phyloP scores from a whole-genome alignment of 768 basidiomycete species.

The Pleurotus eryngii region DNA sequence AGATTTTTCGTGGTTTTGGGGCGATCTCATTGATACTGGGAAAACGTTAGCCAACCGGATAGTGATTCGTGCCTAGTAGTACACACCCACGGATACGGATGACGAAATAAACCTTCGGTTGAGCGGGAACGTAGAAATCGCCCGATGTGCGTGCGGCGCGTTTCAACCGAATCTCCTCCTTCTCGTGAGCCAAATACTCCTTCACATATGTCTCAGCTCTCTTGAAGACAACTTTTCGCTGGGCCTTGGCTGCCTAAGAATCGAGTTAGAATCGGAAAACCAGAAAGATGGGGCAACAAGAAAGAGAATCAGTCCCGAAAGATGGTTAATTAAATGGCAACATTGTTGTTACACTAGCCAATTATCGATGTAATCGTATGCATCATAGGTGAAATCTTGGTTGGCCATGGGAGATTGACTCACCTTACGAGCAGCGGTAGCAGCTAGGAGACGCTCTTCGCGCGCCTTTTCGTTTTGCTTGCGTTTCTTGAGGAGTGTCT shows the following conservation, averaged over 20 bases:
- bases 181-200: constrained; percentile 90
- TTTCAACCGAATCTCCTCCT: constrained; percentile 94
- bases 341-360: constrained; percentile 83
- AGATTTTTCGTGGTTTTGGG: constrained; percentile 98
- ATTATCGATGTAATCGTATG: constrained; percentile 69
- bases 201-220: constrained; percentile 97
- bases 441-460: constrained; percentile 87
- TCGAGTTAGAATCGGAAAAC: constrained; percentile 9
- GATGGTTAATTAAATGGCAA: constrained; percentile 83
- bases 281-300: constrained; percentile 12
- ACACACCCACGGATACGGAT: constrained; percentile 94
- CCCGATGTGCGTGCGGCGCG: constrained; percentile 87
- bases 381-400: constrained; percentile 56
- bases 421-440: constrained; percentile 86
- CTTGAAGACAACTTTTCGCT: constrained; percentile 99
- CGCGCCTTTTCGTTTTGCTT: constrained; percentile 96
- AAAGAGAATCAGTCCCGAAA: constrained; percentile 76
- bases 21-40: constrained; percentile 98
- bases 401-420: constrained; percentile 23
- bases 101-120: constrained; percentile 97
- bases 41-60: constrained; percentile 8
- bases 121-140: constrained; percentile 96
- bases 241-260: constrained; percentile 76
- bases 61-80: not conserved
- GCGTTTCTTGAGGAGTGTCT: constrained; percentile 99